A percentile compares a stretch with the other conserved stretches of the same genome.
phyloP scores from a whole-genome alignment of 2,329 filamentous ascomycete genomes.

The Dendryphion nanum region DNA sequence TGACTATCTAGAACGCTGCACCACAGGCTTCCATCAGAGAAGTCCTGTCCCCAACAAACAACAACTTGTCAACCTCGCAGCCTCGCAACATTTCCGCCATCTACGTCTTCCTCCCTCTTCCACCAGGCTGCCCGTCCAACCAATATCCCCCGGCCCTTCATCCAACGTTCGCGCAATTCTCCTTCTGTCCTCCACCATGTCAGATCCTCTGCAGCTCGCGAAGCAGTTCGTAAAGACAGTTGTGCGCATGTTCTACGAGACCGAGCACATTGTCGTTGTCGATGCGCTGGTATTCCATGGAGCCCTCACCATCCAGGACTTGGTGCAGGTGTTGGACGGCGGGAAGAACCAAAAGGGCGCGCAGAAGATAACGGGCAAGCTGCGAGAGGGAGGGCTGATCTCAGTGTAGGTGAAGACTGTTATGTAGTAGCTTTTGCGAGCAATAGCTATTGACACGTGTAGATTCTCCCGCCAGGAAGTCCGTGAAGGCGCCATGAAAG shows the following conservation, averaged over 20 bases:
- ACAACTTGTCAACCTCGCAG: too few relatives aligned
- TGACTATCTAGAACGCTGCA: too few relatives aligned
- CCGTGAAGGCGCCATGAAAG: constrained; percentile 76
- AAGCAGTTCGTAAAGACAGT: constrained; percentile 83
- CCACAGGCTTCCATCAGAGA: too few relatives aligned
- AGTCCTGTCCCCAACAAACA: too few relatives aligned
- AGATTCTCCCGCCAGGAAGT: constrained; percentile 74
- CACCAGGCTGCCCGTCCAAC: too few relatives aligned
- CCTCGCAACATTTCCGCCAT: too few relatives aligned
- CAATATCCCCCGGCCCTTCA: too few relatives aligned
- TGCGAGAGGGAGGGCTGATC: constrained; percentile 84
- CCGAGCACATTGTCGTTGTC: constrained; percentile 76
- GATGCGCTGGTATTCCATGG: constrained; percentile 76
- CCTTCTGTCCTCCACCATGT: background rate
- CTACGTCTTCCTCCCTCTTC: too few relatives aligned
- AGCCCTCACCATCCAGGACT: constrained; percentile 81
- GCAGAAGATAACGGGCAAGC: constrained; percentile 80
- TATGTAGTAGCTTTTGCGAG: too few relatives aligned
- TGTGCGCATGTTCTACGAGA: constrained; percentile 82
- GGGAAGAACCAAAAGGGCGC: constrained; percentile 89
- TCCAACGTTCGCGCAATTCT: too few relatives aligned
- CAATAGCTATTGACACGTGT: constrained; percentile 19
- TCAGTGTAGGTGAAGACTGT: constrained; percentile 68
- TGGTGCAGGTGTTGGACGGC: constrained; percentile 71
- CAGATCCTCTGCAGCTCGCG: constrained; percentile 61